Evolutionary conservation across 257 asterid genomes (phyloP).

Genomic region (Solanum rostratum): DNA sequence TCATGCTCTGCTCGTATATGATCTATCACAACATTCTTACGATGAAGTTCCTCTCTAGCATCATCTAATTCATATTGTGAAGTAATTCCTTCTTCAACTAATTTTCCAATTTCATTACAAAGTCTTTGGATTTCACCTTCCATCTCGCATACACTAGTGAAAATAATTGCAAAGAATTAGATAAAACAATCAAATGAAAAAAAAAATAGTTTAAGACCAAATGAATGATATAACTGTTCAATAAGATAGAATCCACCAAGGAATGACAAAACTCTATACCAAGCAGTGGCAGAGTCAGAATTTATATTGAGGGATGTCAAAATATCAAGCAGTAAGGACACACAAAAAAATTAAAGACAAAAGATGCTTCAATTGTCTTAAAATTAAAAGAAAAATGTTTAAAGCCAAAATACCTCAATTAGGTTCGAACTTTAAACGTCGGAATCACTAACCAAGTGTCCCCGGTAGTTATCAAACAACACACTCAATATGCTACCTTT

Average conservation of each 20-base stretch:
- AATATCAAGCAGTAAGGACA: no score
- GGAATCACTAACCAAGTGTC: no score
- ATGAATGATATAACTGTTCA: neutral
- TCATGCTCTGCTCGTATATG: conserved; percentile 76
- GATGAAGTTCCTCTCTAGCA: conserved; percentile 68
- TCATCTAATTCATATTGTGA: conserved; percentile 61
- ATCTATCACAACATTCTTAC: conserved; percentile 45
- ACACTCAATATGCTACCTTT: no score
- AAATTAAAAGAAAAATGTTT: no score
- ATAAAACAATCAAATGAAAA: no score
- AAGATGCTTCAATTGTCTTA: no score
- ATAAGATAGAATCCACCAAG: neutral
- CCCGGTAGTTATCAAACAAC: no score
- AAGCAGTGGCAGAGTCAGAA: no score
- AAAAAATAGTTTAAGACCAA: neutral
- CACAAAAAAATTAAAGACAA: no score
- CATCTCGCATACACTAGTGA: conserved; percentile 33
- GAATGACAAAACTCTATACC: neutral
- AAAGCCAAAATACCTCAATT: no score
- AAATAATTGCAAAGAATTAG: neutral
- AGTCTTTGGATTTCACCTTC: conserved; percentile 77
- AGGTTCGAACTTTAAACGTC: no score
- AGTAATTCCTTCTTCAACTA: conserved; percentile 55
- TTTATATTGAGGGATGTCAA: no score
- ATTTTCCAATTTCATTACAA: conserved; percentile 54